Base-by-base conservation (phyloP, 177 flowering plant genomes). In the Vitis hybrid region DNA sequence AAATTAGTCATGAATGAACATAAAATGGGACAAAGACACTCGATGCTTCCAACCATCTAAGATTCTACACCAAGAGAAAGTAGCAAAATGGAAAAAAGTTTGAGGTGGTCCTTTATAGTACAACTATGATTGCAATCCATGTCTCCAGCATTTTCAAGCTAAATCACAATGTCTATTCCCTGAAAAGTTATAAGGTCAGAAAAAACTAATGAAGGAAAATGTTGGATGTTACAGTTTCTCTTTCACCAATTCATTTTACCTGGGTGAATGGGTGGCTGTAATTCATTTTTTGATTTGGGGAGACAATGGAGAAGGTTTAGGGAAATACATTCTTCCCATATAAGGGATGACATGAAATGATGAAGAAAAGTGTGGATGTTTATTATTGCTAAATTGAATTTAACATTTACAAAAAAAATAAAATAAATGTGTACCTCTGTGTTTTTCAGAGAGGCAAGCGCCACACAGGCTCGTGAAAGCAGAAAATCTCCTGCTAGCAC, bases 401-500 rank as follows among this genome's bases (percentile, higher is more conserved):
- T 52, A 5, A 58, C 19, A 13, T 58, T 50, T 22, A 22, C 4
- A 59, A 22, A 56, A 64, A 50, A 31, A 10, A 45, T 6, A 52
- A 39, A 12, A 61, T 34, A 68, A 20, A 63, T 26, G 22, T 54
- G 52, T 82, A 90, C 98, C 89, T 93, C 98, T 8, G 94, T 92
- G 78, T 93, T 93, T 69, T 84, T 85, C 66, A 96, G 76, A 70
- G 99, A 86, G 59, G 98, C 97, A 68, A 96, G 91, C n/a, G 97
- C 89, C 50, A 93, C 90, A 87, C 97, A 96, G 71, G 99, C 99
- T 74, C 97, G 85, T 56, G 99, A 96, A 71, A 93, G 96, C 71
- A 96, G 82, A 81, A 96, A 96, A 82, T 96, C 98, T 57, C 98
- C 99, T 16, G 98, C 97, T 78, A 96, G 77, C 49, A 93, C 97